Conservation (phyloP, 2,329 filamentous ascomycete species). For the Zymoseptoria brevis region DNA sequence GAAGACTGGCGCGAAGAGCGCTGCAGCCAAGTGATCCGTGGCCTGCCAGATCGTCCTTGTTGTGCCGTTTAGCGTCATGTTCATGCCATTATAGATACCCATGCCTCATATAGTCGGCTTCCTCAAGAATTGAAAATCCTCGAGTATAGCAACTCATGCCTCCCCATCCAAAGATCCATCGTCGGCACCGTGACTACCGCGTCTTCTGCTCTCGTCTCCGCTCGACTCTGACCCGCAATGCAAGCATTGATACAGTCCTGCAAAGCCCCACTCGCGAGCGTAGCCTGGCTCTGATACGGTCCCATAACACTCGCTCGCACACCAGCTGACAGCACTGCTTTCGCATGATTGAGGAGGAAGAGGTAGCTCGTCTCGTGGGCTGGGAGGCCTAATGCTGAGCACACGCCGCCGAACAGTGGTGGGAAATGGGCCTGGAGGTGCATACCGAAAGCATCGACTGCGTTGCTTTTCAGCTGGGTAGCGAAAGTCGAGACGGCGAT, state of each 20-base stretch:
- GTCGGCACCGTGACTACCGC: slow-evolving; percentile 68
- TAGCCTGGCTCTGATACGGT: slow-evolving; percentile 68
- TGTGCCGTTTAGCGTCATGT: background rate
- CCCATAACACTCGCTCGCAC: slow-evolving; percentile 71
- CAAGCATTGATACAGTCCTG: slow-evolving; percentile 50
- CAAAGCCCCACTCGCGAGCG: slow-evolving; percentile 56
- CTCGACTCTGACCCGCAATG: slow-evolving; percentile 43
- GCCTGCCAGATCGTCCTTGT: background rate
- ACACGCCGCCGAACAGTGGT: slow-evolving; percentile 62
- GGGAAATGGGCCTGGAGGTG: slow-evolving; percentile 54
- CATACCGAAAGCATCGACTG: slow-evolving; percentile 13
- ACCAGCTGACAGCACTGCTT: slow-evolving; percentile 67
- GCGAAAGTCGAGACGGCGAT: slow-evolving; percentile 16
- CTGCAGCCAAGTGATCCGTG: background rate
- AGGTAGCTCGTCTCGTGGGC: slow-evolving; percentile 61
- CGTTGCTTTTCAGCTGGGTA: slow-evolving; percentile 14
- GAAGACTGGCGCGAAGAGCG: background rate
- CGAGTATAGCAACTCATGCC: slow-evolving; percentile 76
- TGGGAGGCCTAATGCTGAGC: slow-evolving; percentile 52
- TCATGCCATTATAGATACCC: background rate
- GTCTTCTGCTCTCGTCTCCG: slow-evolving; percentile 39
- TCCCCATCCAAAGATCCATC: slow-evolving; percentile 75
- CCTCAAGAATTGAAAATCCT: slow-evolving; percentile 74
- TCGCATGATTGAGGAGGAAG: slow-evolving; percentile 68
- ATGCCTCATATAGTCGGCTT: background rate